Percentiles rank a stretch among this genome's conserved stretches.
These are phyloP conservation scores for Fusarium sp. DNA, from an alignment of 2,329 filamentous ascomycete genomes.

Conservation along the genomic window DNA sequence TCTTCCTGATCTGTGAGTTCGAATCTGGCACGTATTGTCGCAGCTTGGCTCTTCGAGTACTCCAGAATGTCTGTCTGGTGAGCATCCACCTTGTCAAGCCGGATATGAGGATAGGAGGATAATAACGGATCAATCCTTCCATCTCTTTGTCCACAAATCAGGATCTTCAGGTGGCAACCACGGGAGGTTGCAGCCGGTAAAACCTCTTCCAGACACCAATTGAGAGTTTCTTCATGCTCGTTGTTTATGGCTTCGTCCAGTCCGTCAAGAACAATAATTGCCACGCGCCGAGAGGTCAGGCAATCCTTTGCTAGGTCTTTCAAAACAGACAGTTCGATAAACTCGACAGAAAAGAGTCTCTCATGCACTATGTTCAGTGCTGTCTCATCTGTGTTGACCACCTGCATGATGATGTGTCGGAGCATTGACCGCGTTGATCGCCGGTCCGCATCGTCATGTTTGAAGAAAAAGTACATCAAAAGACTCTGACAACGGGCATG, in stretches of 20 bases:
- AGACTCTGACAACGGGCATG: no score
- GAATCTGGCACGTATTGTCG: accelerated
- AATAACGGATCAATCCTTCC: accelerated
- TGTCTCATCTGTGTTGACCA: accelerated
- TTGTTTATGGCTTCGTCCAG: accelerated
- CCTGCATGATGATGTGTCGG: accelerated
- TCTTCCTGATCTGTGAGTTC: accelerated
- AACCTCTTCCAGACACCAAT: accelerated
- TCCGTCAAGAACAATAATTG: neutral
- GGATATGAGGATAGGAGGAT: accelerated
- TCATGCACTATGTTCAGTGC: accelerated
- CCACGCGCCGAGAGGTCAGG: accelerated
- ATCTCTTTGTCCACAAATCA: conserved; percentile 3
- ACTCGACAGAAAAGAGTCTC: accelerated
- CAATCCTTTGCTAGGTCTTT: accelerated
- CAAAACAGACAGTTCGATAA: accelerated
- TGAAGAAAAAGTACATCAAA: conserved; percentile 1
- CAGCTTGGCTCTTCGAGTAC: accelerated
- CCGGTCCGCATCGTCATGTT: accelerated
- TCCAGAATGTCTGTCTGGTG: neutral
- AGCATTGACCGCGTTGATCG: neutral
- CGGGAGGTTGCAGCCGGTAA: accelerated
- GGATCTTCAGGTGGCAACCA: accelerated
- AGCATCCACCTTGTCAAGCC: accelerated
- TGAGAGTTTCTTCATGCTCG: accelerated